phyloP scores from a whole-genome alignment of 129 eudicot species.

The Flaveria brownii region DNA sequence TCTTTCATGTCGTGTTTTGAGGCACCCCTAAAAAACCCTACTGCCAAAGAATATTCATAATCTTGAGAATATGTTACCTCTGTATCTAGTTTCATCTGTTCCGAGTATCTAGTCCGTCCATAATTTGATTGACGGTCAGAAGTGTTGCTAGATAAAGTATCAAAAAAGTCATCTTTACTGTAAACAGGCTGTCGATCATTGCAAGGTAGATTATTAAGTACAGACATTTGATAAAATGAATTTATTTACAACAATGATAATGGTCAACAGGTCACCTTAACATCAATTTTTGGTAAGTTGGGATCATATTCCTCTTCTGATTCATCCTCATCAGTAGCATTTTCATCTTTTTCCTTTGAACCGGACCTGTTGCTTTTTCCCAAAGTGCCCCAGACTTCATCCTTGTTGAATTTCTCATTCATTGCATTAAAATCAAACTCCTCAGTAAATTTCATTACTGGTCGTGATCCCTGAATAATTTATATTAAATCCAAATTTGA shows the following conservation, averaged over 20 bases:
- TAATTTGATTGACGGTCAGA: conserved; percentile 48
- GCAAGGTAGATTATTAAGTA: not conserved
- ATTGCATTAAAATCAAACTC: conserved; percentile 92
- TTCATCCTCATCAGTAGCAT: conserved; percentile 60
- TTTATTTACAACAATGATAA: not conserved
- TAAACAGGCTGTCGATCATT: conserved; percentile 65
- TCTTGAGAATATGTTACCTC: conserved; percentile 49
- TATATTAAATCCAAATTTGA: not conserved
- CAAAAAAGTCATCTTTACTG: conserved; percentile 91
- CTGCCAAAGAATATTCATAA: not conserved
- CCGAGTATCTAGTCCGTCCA: conserved; percentile 79
- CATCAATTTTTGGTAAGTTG: conserved; percentile 52
- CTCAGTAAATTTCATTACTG: conserved; percentile 75
- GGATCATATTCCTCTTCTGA: conserved; percentile 57
- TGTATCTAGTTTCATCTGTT: conserved; percentile 86
- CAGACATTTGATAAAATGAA: not conserved
- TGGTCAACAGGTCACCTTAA: conserved; percentile 44
- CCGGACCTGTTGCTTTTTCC: conserved; percentile 55
- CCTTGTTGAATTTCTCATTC: conserved; percentile 95
- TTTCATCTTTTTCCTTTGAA: conserved; percentile 46
- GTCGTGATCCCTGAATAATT: conserved; percentile 51
- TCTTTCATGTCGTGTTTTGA: not conserved
- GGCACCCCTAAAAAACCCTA: not conserved
- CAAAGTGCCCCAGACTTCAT: conserved; percentile 91
- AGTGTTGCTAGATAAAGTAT: conserved; percentile 66